Conservation (phyloP, 2,329 filamentous ascomycete genomes). For the Corinectria fuckeliana region DNA sequence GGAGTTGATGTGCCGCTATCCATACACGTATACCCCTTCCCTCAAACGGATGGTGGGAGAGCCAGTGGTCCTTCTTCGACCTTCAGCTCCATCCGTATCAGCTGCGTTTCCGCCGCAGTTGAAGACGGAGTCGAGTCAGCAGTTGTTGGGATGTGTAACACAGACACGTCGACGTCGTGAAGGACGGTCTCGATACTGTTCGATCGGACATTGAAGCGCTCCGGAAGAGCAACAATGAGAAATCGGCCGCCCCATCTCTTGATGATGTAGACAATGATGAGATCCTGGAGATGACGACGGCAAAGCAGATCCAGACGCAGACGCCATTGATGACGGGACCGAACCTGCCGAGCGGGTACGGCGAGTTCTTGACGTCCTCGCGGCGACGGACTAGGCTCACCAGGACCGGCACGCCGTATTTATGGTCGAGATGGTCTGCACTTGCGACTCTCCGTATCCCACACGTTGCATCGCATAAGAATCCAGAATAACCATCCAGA, state of each 20-base stretch:
- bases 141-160: too few species aligned
- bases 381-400: conserved; percentile 72
- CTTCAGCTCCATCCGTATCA: conserved; percentile 4
- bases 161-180: too few species aligned
- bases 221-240: conserved; percentile 68
- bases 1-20: conserved; percentile 8
- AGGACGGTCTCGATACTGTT: too few species aligned
- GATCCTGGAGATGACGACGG: conserved; percentile 78
- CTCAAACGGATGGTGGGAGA: not conserved
- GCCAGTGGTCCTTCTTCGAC: conserved; percentile 8
- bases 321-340: conserved; percentile 72
- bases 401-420: conserved; percentile 79
- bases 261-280: conserved; percentile 80
- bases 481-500: too few species aligned
- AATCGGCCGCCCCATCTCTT: conserved; percentile 64
- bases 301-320: conserved; percentile 72
- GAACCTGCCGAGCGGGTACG: conserved; percentile 72
- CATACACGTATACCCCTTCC: conserved; percentile 14
- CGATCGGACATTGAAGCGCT: too few species aligned
- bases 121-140: too few species aligned
- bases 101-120: too few species aligned
- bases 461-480: too few species aligned
- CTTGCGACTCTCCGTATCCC: too few species aligned
- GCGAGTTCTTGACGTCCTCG: conserved; percentile 68
- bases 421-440: too few species aligned